Evolutionary conservation across 768 basidiomycete genomes (phyloP).

Genomic region (Suillus subalutaceus): DNA sequence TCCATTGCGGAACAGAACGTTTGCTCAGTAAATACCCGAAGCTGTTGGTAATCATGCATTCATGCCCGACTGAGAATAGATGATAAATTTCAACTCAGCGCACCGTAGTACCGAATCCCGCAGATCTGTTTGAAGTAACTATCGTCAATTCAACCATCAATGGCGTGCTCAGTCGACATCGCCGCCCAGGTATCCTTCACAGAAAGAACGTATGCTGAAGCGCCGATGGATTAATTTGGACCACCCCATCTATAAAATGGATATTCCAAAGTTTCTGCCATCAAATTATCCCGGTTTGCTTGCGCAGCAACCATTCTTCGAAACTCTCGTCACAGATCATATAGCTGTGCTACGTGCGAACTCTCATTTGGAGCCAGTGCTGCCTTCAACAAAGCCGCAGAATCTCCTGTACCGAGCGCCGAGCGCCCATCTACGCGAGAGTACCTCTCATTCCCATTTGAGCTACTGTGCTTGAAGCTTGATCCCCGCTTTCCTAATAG

Average conservation of each 20-base stretch:
- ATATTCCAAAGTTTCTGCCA: neutral
- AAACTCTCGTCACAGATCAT: neutral
- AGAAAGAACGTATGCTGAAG: neutral
- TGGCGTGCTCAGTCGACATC: slow-evolving; percentile 22
- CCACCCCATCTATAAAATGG: neutral
- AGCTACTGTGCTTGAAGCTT: neutral
- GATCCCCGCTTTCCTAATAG: neutral
- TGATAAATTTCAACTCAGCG: neutral
- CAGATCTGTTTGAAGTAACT: neutral
- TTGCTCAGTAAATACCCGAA: too few species aligned
- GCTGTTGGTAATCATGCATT: too few species aligned
- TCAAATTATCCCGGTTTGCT: neutral
- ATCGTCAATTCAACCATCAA: slow-evolving; percentile 15
- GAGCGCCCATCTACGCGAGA: neutral
- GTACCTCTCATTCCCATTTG: neutral
- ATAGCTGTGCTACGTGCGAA: neutral
- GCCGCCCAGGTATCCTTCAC: neutral
- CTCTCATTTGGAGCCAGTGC: neutral
- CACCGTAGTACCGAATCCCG: too few species aligned
- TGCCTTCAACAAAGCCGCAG: neutral
- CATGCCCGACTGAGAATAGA: too few species aligned
- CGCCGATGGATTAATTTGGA: neutral
- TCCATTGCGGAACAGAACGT: too few species aligned
- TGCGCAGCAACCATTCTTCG: neutral
- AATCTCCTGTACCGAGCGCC: neutral